phyloP scores from a whole-genome alignment of 2,329 filamentous ascomycete genomes.

The Trichoderma koningiopsis region DNA sequence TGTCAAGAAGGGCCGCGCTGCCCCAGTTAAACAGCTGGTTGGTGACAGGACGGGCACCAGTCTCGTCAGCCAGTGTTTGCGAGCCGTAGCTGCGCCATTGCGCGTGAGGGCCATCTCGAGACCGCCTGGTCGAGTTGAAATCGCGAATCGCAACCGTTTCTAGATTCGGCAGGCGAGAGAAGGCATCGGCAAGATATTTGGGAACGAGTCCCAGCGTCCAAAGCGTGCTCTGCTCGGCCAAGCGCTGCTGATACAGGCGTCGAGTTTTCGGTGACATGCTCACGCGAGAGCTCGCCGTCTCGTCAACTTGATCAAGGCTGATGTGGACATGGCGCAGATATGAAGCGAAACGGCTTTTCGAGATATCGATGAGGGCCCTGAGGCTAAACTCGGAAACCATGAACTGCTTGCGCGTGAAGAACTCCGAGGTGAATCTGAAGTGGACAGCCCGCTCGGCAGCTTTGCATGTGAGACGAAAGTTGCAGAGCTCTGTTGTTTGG shows the following conservation, averaged over 20 bases:
- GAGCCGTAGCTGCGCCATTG: conserved; percentile 60
- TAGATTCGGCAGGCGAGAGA: conserved; percentile 57
- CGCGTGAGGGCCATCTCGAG: conserved; percentile 47
- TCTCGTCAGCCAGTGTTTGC: conserved; percentile 42
- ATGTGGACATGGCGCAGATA: conserved; percentile 44
- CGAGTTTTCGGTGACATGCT: conserved; percentile 16
- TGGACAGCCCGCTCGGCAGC: conserved; percentile 56
- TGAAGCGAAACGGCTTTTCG: conserved; percentile 47
- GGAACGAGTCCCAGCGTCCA: conserved; percentile 49
- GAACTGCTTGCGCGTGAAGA: conserved; percentile 68
- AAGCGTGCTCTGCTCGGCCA: conserved; percentile 36
- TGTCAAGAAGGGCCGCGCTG: conserved; percentile 24
- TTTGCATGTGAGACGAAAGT: conserved; percentile 58
- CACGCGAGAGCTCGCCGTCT: no score
- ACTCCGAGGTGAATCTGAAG: conserved; percentile 60
- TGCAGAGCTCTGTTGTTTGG: conserved; percentile 56
- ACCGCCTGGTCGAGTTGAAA: conserved; percentile 53
- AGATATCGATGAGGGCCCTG: conserved; percentile 55
- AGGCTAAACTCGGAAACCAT: conserved; percentile 62
- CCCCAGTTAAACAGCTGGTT: conserved; percentile 1
- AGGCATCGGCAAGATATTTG: conserved; percentile 59
- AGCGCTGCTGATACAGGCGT: conserved; percentile 28
- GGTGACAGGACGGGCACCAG: conserved; percentile 31
- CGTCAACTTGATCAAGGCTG: conserved; percentile 32
- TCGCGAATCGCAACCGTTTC: conserved; percentile 61